Conservation (phyloP, 2,329 filamentous ascomycete species). For the Nemania bipapillata region DNA sequence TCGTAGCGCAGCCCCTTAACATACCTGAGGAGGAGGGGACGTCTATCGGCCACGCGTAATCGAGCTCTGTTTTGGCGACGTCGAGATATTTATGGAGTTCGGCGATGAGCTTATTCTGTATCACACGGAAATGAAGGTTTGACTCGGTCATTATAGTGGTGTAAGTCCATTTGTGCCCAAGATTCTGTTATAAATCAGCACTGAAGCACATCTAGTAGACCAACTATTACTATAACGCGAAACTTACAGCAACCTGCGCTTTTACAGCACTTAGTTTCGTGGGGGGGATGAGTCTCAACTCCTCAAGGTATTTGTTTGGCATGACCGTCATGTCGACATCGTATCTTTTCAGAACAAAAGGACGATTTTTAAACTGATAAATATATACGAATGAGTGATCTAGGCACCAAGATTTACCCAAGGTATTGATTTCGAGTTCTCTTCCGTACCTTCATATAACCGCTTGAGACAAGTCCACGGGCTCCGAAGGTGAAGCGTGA, state of each 20-base stretch:
- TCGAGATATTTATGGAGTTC: conserved; percentile 25
- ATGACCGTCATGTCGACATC: conserved; percentile 13
- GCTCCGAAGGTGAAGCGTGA: conserved; percentile 24
- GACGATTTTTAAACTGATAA: conserved; percentile 22
- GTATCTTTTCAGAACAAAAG: conserved; percentile 23
- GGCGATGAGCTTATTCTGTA: conserved; percentile 23
- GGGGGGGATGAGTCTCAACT: conserved; percentile 7
- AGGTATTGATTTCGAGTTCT: no score
- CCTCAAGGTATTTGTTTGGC: conserved; percentile 14
- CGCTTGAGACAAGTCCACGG: conserved; percentile 11
- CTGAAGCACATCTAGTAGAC: not conserved
- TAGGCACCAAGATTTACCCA: not conserved
- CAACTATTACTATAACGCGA: not conserved
- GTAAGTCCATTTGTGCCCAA: conserved; percentile 27
- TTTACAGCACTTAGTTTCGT: not conserved
- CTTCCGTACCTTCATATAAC: conserved; percentile 24
- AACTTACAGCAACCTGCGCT: conserved; percentile 7
- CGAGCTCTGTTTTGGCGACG: not conserved
- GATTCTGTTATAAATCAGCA: conserved; percentile 3
- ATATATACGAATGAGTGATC: not conserved
- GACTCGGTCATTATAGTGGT: conserved; percentile 8
- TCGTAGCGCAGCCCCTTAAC: not conserved
- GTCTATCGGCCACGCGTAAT: not conserved
- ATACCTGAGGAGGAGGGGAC: not conserved
- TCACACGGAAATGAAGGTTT: conserved; percentile 22